A percentile compares a stretch with the other conserved stretches of the same genome.
Evolutionary conservation across 73 alveolate genomes (phyloP).

Genomic region (Paramecium sonneborni): DNA sequence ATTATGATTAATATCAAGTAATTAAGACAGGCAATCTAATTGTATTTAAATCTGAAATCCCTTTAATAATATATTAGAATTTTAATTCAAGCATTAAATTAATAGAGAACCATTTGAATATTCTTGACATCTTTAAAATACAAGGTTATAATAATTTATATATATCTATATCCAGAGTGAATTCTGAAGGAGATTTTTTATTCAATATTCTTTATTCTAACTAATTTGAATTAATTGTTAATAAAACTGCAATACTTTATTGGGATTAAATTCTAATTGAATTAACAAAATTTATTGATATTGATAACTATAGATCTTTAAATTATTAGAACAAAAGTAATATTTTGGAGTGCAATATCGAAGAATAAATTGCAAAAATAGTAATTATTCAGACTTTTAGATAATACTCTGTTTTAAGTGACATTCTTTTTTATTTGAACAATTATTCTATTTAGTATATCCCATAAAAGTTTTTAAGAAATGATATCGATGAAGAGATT

Average conservation of each 20-base stretch:
- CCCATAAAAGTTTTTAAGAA: not conserved
- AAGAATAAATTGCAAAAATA: not conserved
- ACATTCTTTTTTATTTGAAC: not conserved
- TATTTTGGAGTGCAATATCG: not conserved
- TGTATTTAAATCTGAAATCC: not conserved
- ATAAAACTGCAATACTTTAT: not conserved
- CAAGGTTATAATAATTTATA: not conserved
- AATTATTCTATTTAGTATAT: not conserved
- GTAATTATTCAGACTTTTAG: not conserved
- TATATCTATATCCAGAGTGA: not conserved
- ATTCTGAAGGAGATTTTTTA: not conserved
- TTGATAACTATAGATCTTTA: not conserved
- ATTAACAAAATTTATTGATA: not conserved
- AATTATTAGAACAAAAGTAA: too few relatives aligned
- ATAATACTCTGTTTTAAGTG: not conserved
- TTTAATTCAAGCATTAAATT: not conserved
- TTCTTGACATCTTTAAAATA: not conserved
- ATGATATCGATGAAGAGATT: not conserved
- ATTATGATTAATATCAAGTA: not conserved
- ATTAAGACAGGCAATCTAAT: not conserved
- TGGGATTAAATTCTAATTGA: not conserved
- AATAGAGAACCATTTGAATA: not conserved
- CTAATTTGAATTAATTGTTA: not conserved
- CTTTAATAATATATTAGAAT: not conserved
- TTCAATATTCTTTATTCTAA: not conserved